Evolutionary conservation across 192 early-diverging fungal species (phyloP).

Genomic region (Coemansia sp.): DNA sequence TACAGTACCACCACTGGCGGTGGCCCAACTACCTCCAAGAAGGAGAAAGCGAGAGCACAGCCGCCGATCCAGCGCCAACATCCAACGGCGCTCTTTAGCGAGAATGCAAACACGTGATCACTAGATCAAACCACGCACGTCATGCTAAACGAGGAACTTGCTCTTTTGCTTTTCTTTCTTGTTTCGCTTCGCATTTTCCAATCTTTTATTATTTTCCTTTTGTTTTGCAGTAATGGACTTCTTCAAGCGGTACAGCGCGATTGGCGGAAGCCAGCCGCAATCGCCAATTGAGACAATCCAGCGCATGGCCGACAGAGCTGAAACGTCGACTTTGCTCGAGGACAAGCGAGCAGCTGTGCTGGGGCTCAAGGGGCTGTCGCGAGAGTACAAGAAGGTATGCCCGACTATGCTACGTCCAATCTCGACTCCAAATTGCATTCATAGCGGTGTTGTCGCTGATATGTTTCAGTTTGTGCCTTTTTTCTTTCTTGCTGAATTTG

Average conservation of each 20-base stretch:
- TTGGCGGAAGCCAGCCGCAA: slow-evolving; percentile 53
- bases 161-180: neutral
- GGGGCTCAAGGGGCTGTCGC: slow-evolving; percentile 81
- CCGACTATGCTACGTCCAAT: neutral
- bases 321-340: slow-evolving; percentile 84
- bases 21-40: slow-evolving; percentile 1
- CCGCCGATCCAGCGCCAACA: neutral
- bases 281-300: slow-evolving; percentile 74
- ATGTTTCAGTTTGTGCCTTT: neutral
- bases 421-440: neutral
- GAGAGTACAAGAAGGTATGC: slow-evolving; percentile 71
- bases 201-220: slow-evolving; percentile 6
- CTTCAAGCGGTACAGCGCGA: slow-evolving; percentile 54
- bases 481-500: neutral
- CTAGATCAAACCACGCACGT: neutral
- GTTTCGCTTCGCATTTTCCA: neutral
- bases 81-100: neutral
- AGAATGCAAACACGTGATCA: slow-evolving; percentile 5
- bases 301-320: slow-evolving; percentile 80
- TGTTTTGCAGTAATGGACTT: slow-evolving; percentile 34
- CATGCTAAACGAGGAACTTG: neutral
- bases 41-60: neutral
- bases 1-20: slow-evolving; percentile 8
- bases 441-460: neutral
- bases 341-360: slow-evolving; percentile 88